Percentiles rank a stretch among this genome's conserved stretches.
phyloP scores from a whole-genome alignment of 1,139 yeast genomes.

The Scheffersomyces parashehatae region DNA sequence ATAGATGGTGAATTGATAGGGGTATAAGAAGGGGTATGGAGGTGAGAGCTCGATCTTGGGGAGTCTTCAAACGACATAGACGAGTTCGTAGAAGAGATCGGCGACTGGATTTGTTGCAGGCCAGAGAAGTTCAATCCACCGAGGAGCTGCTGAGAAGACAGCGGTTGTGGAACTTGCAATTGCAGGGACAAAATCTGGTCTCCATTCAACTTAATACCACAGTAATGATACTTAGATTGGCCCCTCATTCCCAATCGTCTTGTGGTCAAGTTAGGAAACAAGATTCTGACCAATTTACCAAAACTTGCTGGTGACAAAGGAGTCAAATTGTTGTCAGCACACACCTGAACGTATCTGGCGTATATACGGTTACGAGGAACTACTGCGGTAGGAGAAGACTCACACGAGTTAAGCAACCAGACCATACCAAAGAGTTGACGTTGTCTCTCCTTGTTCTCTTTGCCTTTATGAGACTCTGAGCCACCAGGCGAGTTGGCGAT shows the following conservation, averaged over 20 bases:
- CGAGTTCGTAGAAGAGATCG: constrained; percentile 22
- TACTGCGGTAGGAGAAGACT: constrained; percentile 62
- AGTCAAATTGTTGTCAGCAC: constrained; percentile 63
- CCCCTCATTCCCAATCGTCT: constrained; percentile 88
- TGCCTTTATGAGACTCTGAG: constrained; percentile 6
- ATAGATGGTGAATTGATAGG: constrained; percentile 19
- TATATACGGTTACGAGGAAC: constrained; percentile 84
- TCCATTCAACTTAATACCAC: constrained; percentile 71
- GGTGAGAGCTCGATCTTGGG: constrained; percentile 12
- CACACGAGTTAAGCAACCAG: constrained; percentile 75
- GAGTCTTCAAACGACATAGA: constrained; percentile 15
- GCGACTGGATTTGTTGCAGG: constrained; percentile 20
- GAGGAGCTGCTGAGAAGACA: constrained; percentile 7
- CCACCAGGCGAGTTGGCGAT: background rate
- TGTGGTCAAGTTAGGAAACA: constrained; percentile 76
- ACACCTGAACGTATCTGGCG: constrained; percentile 73
- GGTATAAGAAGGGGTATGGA: constrained; percentile 16
- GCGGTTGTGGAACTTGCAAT: constrained; percentile 9
- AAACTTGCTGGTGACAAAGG: constrained; percentile 87
- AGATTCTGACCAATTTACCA: constrained; percentile 76
- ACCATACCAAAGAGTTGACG: constrained; percentile 81
- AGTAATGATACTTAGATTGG: constrained; percentile 86
- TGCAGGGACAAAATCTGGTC: constrained; percentile 31
- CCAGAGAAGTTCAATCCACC: constrained; percentile 9
- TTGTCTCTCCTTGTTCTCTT: constrained; percentile 53